Evolutionary conservation across 345 rosid genomes (phyloP), one percentile per base, ranked within the genome.

Genomic region (Carallia brachiata): DNA sequence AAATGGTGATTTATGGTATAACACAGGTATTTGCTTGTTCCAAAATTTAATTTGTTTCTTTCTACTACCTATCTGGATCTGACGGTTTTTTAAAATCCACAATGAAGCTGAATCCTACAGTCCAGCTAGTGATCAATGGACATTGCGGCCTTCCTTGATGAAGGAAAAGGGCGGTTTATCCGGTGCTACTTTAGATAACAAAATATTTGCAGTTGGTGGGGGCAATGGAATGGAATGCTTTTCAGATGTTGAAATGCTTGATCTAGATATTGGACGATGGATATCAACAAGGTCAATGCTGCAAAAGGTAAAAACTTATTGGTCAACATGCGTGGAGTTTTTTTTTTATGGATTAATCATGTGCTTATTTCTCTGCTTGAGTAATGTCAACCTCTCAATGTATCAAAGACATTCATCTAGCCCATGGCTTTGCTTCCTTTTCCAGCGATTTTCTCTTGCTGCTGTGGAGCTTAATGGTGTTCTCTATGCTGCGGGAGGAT

Each of bases 371-470:
- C 16, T 44, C 50, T 44, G 50, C 50, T 44, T 44, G 50, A 44
- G 3, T 44, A 44, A 44, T 12, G 12, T 44, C 50, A 40, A 44
- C 50, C 50, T 44, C 50, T 44, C 50, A 44, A 44, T 0, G 3
- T 44, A 44, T 44, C 50, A 2, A 12, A 44, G 16, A 12, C 17
- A 44, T 44, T 44, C 16, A 6, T 44, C 15, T 18, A 28, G 3
- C 7, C 7, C 48, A 30, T 32, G 10, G 18, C 23, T 40, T 34
- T 18, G 19, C 31, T 73, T n/a, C 17, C 30, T 17, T 6, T 44
- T 68, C 61, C 66, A 77, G 80, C 65, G 80, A 63, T 77, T 77
- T 68, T 65, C 80, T 31, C 76, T 72, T 63, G 80, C 80, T 62
- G 76, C 76, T 36, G 73, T 63, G 52, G 80, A 77, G 68, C 66